A percentile compares a stretch with the other conserved stretches of the same genome.
Evolutionary conservation across 1,284 basidiomycete species (phyloP).

Genomic region (Pulveroboletus sp.): DNA sequence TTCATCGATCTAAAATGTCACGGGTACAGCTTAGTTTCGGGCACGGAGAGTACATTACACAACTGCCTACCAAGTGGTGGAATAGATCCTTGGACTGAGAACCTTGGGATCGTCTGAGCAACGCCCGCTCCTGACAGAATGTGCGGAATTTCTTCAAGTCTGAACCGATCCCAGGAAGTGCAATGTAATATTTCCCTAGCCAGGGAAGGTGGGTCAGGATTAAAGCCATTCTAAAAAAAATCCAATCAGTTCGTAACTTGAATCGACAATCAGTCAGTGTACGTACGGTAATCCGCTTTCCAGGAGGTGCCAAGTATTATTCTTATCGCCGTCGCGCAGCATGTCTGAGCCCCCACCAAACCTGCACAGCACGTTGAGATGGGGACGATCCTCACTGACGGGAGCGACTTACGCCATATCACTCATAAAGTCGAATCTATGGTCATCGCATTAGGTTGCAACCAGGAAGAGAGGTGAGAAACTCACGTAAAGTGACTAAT

Average conservation of each 20-base stretch:
- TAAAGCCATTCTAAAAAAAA: constrained; percentile 35
- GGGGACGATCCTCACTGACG: neutral
- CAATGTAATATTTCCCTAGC: constrained; percentile 37
- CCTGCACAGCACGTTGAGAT: constrained; percentile 31
- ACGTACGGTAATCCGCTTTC: constrained; percentile 43
- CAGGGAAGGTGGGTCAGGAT: constrained; percentile 47
- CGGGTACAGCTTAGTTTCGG: constrained; percentile 1
- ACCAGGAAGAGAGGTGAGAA: constrained; percentile 14
- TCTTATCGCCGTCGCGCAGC: constrained; percentile 43
- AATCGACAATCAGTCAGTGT: neutral
- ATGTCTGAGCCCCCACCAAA: constrained; percentile 52
- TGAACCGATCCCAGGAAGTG: constrained; percentile 35
- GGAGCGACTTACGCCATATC: constrained; percentile 53
- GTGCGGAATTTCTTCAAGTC: constrained; percentile 36
- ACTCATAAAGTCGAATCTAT: constrained; percentile 63
- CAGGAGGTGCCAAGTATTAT: constrained; percentile 40
- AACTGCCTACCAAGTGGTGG: constrained; percentile 24
- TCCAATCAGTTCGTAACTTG: constrained; percentile 1
- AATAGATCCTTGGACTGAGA: constrained; percentile 50
- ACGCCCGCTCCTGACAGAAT: constrained; percentile 38
- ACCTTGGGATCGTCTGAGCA: constrained; percentile 37
- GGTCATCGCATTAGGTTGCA: constrained; percentile 12
- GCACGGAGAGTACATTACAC: neutral
- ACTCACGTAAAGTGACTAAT: constrained; percentile 55
- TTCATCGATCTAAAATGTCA: constrained; percentile 47